Conservation (phyloP, 1,284 basidiomycete species). For the Mycosarcoma mackinlayi region DNA sequence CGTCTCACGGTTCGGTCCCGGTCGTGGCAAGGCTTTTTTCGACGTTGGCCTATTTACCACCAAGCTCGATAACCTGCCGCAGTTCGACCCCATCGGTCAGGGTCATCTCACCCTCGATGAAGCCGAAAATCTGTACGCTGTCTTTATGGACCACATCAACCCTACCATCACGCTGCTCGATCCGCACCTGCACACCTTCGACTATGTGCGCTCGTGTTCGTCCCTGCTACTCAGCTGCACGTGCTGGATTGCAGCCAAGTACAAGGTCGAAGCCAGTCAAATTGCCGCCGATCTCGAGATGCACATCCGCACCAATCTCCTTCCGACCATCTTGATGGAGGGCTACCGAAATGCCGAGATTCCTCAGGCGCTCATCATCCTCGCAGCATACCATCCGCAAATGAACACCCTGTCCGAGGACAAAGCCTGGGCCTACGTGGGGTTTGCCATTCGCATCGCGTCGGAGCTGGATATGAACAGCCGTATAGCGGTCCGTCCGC, state of each 20-base stretch:
- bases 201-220: slow-evolving; percentile 44
- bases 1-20: slow-evolving; percentile 39
- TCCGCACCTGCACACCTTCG: slow-evolving; percentile 50
- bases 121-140: slow-evolving; percentile 35
- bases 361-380: slow-evolving; percentile 42
- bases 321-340: slow-evolving; percentile 48
- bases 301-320: slow-evolving; percentile 32
- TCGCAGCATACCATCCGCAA: slow-evolving; percentile 48
- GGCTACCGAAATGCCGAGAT: slow-evolving; percentile 49
- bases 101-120: slow-evolving; percentile 37
- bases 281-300: slow-evolving; percentile 39
- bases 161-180: slow-evolving; percentile 53
- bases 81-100: slow-evolving; percentile 49
- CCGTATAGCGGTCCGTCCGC: slow-evolving; percentile 22
- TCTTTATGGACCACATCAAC: slow-evolving; percentile 52
- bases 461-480: slow-evolving; percentile 56
- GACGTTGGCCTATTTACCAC: slow-evolving; percentile 44
- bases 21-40: slow-evolving; percentile 47
- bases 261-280: slow-evolving; percentile 32
- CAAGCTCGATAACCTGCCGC: slow-evolving; percentile 40
- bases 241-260: slow-evolving; percentile 51
- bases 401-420: slow-evolving; percentile 49
- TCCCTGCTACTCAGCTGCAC: slow-evolving; percentile 45
- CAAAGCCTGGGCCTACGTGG: slow-evolving; percentile 48
- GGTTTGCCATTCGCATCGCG: slow-evolving; percentile 50